Conservation (phyloP, 2,329 filamentous ascomycete species). For the Venturia pyrina region DNA sequence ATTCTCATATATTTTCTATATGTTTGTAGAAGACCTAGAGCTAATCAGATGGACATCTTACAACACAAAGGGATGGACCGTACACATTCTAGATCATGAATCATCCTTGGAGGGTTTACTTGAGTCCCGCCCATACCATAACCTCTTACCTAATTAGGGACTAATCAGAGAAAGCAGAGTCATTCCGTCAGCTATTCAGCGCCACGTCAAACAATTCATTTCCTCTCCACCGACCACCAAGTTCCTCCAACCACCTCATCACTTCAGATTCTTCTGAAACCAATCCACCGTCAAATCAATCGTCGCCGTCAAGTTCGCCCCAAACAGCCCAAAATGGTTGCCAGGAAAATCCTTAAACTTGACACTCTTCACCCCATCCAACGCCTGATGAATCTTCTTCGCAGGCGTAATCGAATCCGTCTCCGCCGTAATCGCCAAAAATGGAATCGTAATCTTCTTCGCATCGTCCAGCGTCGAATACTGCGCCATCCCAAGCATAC, state of each 20-base stretch:
- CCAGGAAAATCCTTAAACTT: conserved; percentile 5
- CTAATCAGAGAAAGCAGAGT: no score
- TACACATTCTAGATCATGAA: no score
- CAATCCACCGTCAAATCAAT: conserved; percentile 4
- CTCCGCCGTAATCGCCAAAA: conserved; percentile 4
- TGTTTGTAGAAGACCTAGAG: no score
- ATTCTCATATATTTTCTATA: neutral
- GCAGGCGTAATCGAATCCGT: conserved; percentile 6
- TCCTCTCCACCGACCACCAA: no score
- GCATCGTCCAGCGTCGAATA: conserved; percentile 6
- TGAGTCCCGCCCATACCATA: no score
- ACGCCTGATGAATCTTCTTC: conserved; percentile 1
- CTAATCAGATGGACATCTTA: no score
- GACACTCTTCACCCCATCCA: conserved; percentile 1
- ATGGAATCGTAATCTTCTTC: neutral
- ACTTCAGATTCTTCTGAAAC: neutral
- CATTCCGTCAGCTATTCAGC: no score
- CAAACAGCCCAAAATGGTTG: conserved; percentile 1
- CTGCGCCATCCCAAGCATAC: neutral
- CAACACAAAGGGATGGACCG: no score
- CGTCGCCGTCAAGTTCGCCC: conserved; percentile 8
- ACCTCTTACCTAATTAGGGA: no score
- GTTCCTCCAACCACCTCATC: neutral
- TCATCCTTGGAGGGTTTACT: no score
- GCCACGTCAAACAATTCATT: no score